phyloP scores from a whole-genome alignment of 208 protist genomes.

The Wallacemonas sp. region DNA sequence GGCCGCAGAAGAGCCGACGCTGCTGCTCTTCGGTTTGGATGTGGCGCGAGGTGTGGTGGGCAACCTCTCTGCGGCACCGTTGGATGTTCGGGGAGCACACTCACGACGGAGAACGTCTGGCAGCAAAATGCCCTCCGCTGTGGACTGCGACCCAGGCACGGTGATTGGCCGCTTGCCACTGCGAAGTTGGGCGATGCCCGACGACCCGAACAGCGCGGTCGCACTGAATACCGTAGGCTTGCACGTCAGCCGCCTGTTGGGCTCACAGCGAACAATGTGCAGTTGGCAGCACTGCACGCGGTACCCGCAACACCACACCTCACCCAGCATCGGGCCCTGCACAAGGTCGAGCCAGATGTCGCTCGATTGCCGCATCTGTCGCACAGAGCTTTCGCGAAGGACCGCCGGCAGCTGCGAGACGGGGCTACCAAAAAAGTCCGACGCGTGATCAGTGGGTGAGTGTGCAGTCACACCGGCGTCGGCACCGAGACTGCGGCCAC shows the following conservation, averaged over 20 bases:
- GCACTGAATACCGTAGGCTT: constrained; percentile 59
- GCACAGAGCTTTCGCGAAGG: constrained; percentile 9
- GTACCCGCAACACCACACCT: constrained; percentile 82
- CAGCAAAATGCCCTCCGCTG: constrained; percentile 70
- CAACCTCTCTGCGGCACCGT: not conserved
- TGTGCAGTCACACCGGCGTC: not conserved
- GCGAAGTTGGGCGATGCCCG: constrained; percentile 46
- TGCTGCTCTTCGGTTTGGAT: not conserved
- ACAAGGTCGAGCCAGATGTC: constrained; percentile 83
- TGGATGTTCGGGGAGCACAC: constrained; percentile 34
- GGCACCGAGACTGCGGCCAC: not conserved
- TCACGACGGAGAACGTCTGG: constrained; percentile 58
- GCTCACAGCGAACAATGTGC: constrained; percentile 73
- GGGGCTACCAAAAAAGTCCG: not conserved
- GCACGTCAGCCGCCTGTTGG: constrained; percentile 23
- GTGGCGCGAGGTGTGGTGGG: not conserved
- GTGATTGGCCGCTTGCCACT: constrained; percentile 46
- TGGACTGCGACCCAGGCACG: constrained; percentile 41
- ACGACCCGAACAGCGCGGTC: constrained; percentile 59
- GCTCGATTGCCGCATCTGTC: constrained; percentile 37
- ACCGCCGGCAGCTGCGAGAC: constrained; percentile 4
- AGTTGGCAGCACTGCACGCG: constrained; percentile 81
- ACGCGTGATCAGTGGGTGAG: not conserved
- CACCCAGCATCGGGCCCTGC: constrained; percentile 57
- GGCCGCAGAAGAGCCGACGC: not conserved